A percentile compares a stretch with the other conserved stretches of the same genome.
These are phyloP conservation scores for Thalia dealbata DNA, from an alignment of 176 grass and related monocot species.

Conservation along the genomic window DNA sequence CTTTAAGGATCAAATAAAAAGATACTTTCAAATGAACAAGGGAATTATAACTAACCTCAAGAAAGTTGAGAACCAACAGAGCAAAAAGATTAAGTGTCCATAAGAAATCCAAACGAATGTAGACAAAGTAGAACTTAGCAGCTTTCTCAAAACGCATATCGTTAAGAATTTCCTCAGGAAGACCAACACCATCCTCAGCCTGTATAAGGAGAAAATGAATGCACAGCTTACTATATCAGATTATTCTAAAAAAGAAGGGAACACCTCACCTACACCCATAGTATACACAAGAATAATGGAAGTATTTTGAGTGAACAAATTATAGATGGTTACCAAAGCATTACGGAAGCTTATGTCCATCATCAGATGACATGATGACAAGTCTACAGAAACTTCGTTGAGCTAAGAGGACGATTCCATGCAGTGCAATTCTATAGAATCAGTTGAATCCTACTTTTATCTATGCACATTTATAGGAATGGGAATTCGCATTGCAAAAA, in stretches of 20 bases:
- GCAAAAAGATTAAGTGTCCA: conserved; percentile 93
- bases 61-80: conserved; percentile 81
- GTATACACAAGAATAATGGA: neutral
- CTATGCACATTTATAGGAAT: neutral
- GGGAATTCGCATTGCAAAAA: neutral
- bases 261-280: neutral
- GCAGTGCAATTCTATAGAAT: no score
- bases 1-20: conserved; percentile 4
- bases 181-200: conserved; percentile 90
- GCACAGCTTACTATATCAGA: neutral
- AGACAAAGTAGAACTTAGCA: conserved; percentile 77
- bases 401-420: no score
- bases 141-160: conserved; percentile 58
- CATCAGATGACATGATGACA: no score
- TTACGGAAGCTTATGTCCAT: no score
- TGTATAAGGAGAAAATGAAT: conserved; percentile 26
- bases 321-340: no score
- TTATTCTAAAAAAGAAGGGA: neutral
- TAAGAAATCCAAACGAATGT: conserved; percentile 64
- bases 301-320: neutral
- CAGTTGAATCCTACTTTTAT: no score
- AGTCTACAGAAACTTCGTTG: no score
- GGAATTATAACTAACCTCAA: conserved; percentile 53
- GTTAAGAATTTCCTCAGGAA: conserved; percentile 80
- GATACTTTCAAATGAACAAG: neutral